Base-by-base conservation (phyloP, 1,284 basidiomycete genomes). In the Irpex sp. region DNA sequence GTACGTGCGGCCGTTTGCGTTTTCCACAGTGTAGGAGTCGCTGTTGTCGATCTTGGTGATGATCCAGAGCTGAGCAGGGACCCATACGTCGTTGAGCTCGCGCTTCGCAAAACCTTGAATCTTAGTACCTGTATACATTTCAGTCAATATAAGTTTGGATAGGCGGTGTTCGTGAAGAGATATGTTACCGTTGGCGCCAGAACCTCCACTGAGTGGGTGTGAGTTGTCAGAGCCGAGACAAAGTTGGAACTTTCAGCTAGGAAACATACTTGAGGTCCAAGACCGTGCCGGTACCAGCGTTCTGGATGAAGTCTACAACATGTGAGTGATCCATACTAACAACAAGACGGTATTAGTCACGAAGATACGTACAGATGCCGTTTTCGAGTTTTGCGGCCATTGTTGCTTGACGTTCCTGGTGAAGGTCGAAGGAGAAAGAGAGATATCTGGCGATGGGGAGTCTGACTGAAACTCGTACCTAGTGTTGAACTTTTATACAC, bases 11-110 rank as follows among this genome's bases (percentile, higher is more conserved):
- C 40, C 15, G 40, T 44, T 44, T 15, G 40, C 15, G 59, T 55
- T 60, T 26, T 40, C 15, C 17, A 59, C 7, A 15, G 17, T 44
- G 57, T 59, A 59, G 7, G 21, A 44, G 15, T 9, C 9, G 47
- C 17, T 38, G 17, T 19, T 31, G 57, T 19, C 31, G 17, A 59
- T 38, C 19, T 13, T 34, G 5, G 34, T 26, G n/a, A 59, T 59
- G 37, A 59, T 59, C 57, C 57, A 59, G 15, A 59, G 57, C 57
- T 59, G 57, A 17, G 57, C 57, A 40, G 57, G 47, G 15, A 47
- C 57, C n/a, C 17, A 38, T 9, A 17, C 1, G 19, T 59, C 38
- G 40, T 38, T 54, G 19, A 54, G 51, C 19, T 19, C 19, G 51
- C 51, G 51, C 51, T 21, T 19, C 11, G 51, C 26, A 17, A 13